These are phyloP conservation scores for Agaricales sp. DNA, from an alignment of 1,284 basidiomycete genomes.

Conservation along the genomic window DNA sequence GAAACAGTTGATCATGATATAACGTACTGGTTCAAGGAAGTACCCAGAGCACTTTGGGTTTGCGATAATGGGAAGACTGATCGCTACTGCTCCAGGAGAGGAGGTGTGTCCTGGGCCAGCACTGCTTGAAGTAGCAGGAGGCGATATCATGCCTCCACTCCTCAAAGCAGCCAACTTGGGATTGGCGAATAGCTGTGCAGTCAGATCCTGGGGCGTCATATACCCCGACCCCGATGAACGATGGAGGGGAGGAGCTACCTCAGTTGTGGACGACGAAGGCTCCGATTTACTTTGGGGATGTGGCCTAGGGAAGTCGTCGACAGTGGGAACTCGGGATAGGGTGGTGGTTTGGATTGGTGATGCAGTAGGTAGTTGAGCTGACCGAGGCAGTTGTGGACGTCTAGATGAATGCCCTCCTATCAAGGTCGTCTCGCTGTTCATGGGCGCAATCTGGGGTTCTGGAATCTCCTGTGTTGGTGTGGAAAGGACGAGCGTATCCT, in stretches of 20 bases:
- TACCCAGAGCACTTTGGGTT: conserved; percentile 87
- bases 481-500: background rate
- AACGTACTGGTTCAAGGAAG: conserved; percentile 86
- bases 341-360: background rate
- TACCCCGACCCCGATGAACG: conserved; percentile 7
- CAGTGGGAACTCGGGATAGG: background rate
- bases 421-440: background rate
- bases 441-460: background rate
- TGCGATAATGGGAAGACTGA: conserved; percentile 57
- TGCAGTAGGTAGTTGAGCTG: background rate
- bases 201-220: conserved; percentile 33
- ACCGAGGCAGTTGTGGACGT: background rate
- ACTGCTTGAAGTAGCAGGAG: conserved; percentile 15
- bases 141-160: conserved; percentile 20
- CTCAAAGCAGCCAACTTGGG: conserved; percentile 46
- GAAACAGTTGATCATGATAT: background rate
- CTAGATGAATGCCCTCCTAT: background rate
- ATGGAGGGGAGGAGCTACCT: background rate
- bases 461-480: background rate
- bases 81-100: conserved; percentile 10
- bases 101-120: too few relatives aligned
- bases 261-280: background rate
- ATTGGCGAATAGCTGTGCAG: conserved; percentile 38
- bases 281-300: background rate
- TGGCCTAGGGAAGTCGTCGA: background rate